Conservation (phyloP, 1,139 yeast species). For the Geotrichum bryndzae region DNA sequence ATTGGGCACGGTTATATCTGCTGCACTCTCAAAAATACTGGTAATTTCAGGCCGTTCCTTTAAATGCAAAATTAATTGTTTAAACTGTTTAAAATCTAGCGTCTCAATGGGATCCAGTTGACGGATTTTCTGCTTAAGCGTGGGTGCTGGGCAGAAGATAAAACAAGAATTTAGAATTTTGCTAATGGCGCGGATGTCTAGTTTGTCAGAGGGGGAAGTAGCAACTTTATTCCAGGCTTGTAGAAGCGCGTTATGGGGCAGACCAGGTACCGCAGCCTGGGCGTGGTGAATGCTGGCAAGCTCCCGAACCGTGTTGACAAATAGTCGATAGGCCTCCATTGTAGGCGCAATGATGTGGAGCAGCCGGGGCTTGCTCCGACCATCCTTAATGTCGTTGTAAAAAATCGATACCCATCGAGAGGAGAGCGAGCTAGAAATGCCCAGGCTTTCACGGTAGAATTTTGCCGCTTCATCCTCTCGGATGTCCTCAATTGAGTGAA, state of each 20-base stretch:
- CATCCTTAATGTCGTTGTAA: conserved; percentile 42
- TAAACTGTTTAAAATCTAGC: not conserved
- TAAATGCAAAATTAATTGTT: not conserved
- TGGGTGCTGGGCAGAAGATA: conserved; percentile 48
- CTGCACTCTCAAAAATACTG: conserved; percentile 35
- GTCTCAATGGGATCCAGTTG: not conserved
- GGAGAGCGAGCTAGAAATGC: conserved; percentile 59
- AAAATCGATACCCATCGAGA: conserved; percentile 75
- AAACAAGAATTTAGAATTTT: conserved; percentile 62
- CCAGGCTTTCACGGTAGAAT: conserved; percentile 77
- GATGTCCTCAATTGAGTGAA: conserved; percentile 68
- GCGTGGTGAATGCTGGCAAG: conserved; percentile 47
- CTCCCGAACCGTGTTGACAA: conserved; percentile 44
- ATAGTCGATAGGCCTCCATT: conserved; percentile 51
- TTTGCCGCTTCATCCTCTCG: conserved; percentile 64
- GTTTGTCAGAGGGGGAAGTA: not conserved
- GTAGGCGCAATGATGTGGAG: conserved; percentile 72
- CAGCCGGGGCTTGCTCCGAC: conserved; percentile 47
- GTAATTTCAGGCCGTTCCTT: not conserved
- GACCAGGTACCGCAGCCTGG: conserved; percentile 47
- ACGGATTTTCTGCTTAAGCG: not conserved
- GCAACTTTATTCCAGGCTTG: not conserved
- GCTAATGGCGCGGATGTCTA: conserved; percentile 64
- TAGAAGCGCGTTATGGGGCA: conserved; percentile 38
- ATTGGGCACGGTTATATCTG: conserved; percentile 15